These are phyloP conservation scores for Camelina neglecta DNA, from an alignment of 345 rosid species.

Conservation along the genomic window DNA sequence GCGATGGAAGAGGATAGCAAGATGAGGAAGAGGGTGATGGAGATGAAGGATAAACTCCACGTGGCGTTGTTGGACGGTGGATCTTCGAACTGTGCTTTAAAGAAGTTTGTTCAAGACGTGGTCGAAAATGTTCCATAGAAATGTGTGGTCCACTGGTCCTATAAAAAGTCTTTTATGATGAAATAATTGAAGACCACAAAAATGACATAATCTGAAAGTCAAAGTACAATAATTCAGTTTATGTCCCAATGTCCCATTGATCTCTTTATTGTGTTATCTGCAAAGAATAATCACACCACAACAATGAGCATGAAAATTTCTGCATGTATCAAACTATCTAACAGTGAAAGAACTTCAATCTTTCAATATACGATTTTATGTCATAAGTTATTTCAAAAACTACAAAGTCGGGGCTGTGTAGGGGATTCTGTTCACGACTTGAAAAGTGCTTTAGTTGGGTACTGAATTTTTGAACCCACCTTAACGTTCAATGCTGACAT, in stretches of 20 bases:
- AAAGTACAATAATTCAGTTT: not conserved
- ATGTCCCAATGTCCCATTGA: not conserved
- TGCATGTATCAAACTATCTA: not conserved
- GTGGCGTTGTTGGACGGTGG: constrained; percentile 49
- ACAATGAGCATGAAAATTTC: not conserved
- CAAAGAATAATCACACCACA: too few species aligned
- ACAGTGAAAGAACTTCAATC: not conserved
- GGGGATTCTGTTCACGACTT: constrained; percentile 54
- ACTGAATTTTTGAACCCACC: constrained; percentile 66
- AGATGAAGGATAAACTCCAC: constrained; percentile 43
- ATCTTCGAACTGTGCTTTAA: constrained; percentile 41
- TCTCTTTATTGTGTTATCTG: not conserved
- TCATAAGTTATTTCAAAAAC: not conserved
- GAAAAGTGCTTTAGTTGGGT: constrained; percentile 49
- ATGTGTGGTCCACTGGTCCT: not conserved
- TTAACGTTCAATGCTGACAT: constrained; percentile 34
- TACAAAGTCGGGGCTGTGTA: constrained; percentile 48
- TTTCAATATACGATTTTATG: not conserved
- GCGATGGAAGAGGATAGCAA: constrained; percentile 49
- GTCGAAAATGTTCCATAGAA: constrained; percentile 3
- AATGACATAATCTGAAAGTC: too few species aligned
- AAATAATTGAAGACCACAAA: not conserved
- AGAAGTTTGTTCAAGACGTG: constrained; percentile 46
- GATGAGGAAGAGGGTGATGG: constrained; percentile 40
- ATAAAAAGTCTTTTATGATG: not conserved